phyloP scores from a whole-genome alignment of 306 rosid species.

The Prosopis cineraria region DNA sequence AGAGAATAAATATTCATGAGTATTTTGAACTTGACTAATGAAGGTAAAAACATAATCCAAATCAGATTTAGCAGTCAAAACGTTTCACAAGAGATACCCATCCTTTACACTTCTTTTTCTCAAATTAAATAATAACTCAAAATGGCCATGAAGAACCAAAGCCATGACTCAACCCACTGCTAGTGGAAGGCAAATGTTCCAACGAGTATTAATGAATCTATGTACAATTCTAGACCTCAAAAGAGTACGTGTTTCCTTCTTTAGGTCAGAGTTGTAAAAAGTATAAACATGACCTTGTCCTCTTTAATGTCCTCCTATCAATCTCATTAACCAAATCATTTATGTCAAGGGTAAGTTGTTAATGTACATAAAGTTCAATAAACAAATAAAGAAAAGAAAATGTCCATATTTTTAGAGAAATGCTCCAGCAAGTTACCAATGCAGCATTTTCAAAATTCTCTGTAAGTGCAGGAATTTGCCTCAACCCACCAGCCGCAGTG shows the following conservation, averaged over 20 bases:
- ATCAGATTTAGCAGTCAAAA: background rate
- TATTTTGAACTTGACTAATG: background rate
- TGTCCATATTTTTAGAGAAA: slow-evolving; percentile 18
- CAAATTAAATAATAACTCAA: background rate
- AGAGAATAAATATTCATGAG: background rate
- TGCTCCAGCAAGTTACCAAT: slow-evolving; percentile 52
- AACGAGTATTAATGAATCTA: slow-evolving; percentile 9
- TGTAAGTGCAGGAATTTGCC: slow-evolving; percentile 74
- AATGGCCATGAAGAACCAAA: background rate
- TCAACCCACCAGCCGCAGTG: slow-evolving; percentile 82
- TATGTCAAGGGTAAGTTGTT: slow-evolving; percentile 22
- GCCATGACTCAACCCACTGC: background rate
- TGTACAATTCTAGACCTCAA: background rate
- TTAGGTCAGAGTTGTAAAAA: background rate
- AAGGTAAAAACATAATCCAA: background rate
- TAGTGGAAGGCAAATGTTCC: background rate
- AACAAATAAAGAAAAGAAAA: background rate
- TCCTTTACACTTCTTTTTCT: background rate
- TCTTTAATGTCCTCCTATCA: background rate
- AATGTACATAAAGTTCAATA: background rate
- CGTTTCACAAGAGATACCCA: slow-evolving; percentile 11
- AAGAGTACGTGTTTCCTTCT: slow-evolving; percentile 5
- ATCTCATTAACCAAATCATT: slow-evolving; percentile 10
- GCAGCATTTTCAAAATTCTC: slow-evolving; percentile 84
- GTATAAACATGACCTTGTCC: background rate